Evolutionary conservation across 345 rosid genomes (phyloP), one percentile per base, ranked within the genome.

Genomic region (Arabidopsis arenosa): DNA sequence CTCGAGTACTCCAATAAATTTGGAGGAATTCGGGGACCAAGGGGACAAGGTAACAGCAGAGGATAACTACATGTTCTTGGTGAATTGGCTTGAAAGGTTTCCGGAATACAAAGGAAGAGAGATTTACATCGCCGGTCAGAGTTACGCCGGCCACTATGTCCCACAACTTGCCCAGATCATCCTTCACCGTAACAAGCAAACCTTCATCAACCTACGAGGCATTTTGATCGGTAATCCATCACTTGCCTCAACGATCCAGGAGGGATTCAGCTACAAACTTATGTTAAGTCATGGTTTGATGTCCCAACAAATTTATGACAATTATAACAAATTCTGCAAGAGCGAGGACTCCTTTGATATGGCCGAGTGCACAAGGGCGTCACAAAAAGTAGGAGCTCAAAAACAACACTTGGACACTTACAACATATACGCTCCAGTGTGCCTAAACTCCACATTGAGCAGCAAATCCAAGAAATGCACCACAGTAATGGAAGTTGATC

Each of bases 101-200:
- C 98, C 98, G 0, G 74, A 84, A 0, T 89, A 84, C 54, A 82
- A 79, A 79, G 56, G 48, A 2, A 77, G 86, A 51, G 55, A 76
- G 0, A 70, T 89, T 66, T 90, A 86, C 73, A 82, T 90, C 17
- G 86, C 87, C 0, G 92, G 94, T 36, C 94, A 93, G 80, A 93
- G 98, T 80, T 93, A 90, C 62, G 96, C 90, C n/a, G 98, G 98
- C 67, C 90, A 83, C 64, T 93, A 87, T 78, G 86, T 84, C 18
- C 95, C 98, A 9, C 87, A 84, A 76, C 86, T 93, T 64, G 92
- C 96, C 37, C 88, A 89, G 59, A 70, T 85, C 15, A 79, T 91
- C 75, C 41, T 76, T 66, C 86, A 82, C 23, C 84, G 75, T 68
- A 91, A 91, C 79, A 87, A 73, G 81, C 55, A 79, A 82, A 14